Evolutionary conservation across 2,329 filamentous ascomycete genomes (phyloP), one percentile per base, ranked within the genome.

Genomic region (Fusarium scirpi): DNA sequence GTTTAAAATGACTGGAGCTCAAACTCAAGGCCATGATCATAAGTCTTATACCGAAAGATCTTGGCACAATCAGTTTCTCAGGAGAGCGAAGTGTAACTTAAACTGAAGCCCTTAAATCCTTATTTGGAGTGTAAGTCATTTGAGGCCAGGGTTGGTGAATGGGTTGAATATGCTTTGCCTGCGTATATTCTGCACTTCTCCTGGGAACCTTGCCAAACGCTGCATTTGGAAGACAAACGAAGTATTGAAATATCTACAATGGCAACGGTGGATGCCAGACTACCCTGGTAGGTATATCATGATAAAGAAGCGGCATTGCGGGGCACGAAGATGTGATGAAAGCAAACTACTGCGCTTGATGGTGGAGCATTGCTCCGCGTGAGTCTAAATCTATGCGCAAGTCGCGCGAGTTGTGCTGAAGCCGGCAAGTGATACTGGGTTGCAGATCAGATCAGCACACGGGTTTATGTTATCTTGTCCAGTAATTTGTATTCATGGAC

Each of bases 311-410:
- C 41, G 8, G 22, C 20, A 16, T 44, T 44, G 41, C 15, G 41
- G 41, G 41, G 41, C 25, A 32, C 12, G 46, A 30, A 8, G 20
- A 18, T 32, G 29, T 27, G 32, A 49, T 18, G 18, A 49, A 4
- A 24, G 6, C 27, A 4, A 24, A 7, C 27, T 30, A 30, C 46
- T 13, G 20, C 15, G 44, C 40, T 32, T 29, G 56, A 29, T 8
- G 29, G 71, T 68, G 63, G 71, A 60, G 62, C 32, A 58, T 44
- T 15, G 52, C 51, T 58, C 65, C 57, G 46, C 64, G 62, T 56
- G 63, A 74, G 60, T 65, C 61, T 55, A 72, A 58, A 49, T 57
- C 40, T 45, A 67, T 68, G 54, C 60, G 53, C 49, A 40, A 46
- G 18, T 58, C 22, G 25, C 18, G 58, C 46, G n/a, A n/a, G 25